Evolutionary conservation across 2,329 filamentous ascomycete genomes (phyloP).

Genomic region (Exophiala mesophila): DNA sequence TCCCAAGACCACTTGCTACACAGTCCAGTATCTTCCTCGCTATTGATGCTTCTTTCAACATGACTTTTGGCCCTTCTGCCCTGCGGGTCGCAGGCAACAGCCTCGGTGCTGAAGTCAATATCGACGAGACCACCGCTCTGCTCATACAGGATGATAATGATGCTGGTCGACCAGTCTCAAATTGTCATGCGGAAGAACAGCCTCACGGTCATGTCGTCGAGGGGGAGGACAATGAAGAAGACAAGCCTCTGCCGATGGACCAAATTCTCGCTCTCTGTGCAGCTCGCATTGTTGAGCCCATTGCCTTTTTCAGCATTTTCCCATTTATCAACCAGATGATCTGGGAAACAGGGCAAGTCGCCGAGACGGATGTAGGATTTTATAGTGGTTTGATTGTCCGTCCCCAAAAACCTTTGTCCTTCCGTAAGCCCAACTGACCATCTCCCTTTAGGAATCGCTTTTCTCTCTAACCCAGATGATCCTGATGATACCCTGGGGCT

Average conservation of each 20-base stretch:
- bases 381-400: slow-evolving; percentile 72
- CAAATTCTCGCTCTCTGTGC: slow-evolving; percentile 72
- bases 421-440: not conserved
- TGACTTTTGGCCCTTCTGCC: no score
- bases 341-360: slow-evolving; percentile 57
- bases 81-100: no score
- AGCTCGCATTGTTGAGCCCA: slow-evolving; percentile 66
- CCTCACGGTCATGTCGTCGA: not conserved
- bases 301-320: slow-evolving; percentile 80
- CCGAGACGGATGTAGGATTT: slow-evolving; percentile 67
- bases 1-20: no score
- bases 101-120: slow-evolving; percentile 9
- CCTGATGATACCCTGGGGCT: slow-evolving; percentile 73
- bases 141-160: no score
- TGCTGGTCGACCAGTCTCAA: not conserved
- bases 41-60: no score
- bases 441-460: slow-evolving; percentile 44
- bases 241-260: slow-evolving; percentile 48
- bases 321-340: slow-evolving; percentile 78
- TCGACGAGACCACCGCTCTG: slow-evolving; percentile 22
- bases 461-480: slow-evolving; percentile 72
- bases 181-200: slow-evolving; percentile 1
- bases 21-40: no score
- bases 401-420: not conserved
- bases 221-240: slow-evolving; percentile 8